Base-by-base conservation (phyloP, 2,329 filamentous ascomycete species). In the Pseudogymnoascus sp. region DNA sequence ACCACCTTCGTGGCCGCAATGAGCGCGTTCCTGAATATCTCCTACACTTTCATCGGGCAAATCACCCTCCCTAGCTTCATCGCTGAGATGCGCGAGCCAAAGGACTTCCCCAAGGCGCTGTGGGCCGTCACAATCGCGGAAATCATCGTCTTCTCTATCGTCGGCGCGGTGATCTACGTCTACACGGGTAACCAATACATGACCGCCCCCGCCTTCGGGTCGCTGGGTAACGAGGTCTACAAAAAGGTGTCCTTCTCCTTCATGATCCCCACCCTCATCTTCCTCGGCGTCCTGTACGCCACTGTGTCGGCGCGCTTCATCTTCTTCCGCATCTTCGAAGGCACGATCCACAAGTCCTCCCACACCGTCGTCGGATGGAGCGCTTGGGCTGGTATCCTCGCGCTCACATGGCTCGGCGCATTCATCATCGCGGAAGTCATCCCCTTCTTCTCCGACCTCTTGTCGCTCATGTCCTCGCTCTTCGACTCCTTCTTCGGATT, bases 401-500 rank as follows among this genome's bases (percentile, higher is more conserved):
- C 84, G 18, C 73, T 73, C 0, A 89, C 87, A 3, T 97, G 92
- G 92, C 75, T 93, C n/a, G 68, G 88, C n/a, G 92, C 91, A 5
- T 96, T 96, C 74, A 85, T 96, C 72, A 93, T 97, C 68, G 89
- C 92, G 1, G 89, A 96, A 73, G 87, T 96, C 52, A 96, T 97
- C 70, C 92, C 92, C 0, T 96, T 96, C 81, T 96, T 97, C 77
- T 88, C 86, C 7, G 91, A 69, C 36, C 1, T 87, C 1, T 74
- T 86, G n/a, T 86, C 86, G 4, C 79, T 91, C 64, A 89, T 92
- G 87, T 89, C 86, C n/a, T 90, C 90, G 3, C 82, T 96, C 1
- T 96, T 96, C 71, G 91, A 96, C 75, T 93, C 89, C 61, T 93
- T 92, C 80, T 93, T 93, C 69, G 92, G 92, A 25, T 97, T 96